Conservation (phyloP, 495 filamentous ascomycete genomes). For the Aspergillus nanangensis region DNA sequence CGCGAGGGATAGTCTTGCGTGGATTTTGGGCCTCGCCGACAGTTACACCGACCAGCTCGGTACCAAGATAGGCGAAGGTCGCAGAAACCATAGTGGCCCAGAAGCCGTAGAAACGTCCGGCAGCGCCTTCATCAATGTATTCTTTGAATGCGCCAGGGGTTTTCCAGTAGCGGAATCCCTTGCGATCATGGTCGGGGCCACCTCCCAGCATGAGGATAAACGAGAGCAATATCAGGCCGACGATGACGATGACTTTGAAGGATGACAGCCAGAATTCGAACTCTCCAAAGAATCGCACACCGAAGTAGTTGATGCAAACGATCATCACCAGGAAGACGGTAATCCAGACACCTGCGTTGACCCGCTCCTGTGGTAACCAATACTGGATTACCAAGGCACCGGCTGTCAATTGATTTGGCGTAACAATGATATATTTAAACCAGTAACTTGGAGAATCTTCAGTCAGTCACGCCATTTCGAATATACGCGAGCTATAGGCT, state of each 20-base stretch:
- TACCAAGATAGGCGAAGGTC: constrained; percentile 80
- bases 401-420: constrained; percentile 79
- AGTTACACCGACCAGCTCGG: constrained; percentile 73
- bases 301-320: constrained; percentile 51
- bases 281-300: constrained; percentile 70
- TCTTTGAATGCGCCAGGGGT: constrained; percentile 57
- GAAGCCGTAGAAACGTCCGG: constrained; percentile 64
- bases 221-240: constrained; percentile 62
- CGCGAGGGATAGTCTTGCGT: constrained; percentile 68
- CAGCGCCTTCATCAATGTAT: constrained; percentile 34
- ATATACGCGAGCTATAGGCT: background rate
- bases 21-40: constrained; percentile 73
- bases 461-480: background rate
- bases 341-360: constrained; percentile 51
- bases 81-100: constrained; percentile 77
- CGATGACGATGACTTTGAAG: constrained; percentile 69
- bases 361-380: constrained; percentile 49
- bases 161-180: constrained; percentile 78
- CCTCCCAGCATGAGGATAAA: constrained; percentile 70
- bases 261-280: constrained; percentile 78
- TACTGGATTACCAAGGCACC: constrained; percentile 72
- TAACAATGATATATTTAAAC: constrained; percentile 67
- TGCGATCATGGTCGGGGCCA: constrained; percentile 63
- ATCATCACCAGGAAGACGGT: constrained; percentile 50
- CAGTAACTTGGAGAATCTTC: constrained; percentile 37